phyloP scores from a whole-genome alignment of 148 eudicot genomes.

The Spergularia bocconei region DNA sequence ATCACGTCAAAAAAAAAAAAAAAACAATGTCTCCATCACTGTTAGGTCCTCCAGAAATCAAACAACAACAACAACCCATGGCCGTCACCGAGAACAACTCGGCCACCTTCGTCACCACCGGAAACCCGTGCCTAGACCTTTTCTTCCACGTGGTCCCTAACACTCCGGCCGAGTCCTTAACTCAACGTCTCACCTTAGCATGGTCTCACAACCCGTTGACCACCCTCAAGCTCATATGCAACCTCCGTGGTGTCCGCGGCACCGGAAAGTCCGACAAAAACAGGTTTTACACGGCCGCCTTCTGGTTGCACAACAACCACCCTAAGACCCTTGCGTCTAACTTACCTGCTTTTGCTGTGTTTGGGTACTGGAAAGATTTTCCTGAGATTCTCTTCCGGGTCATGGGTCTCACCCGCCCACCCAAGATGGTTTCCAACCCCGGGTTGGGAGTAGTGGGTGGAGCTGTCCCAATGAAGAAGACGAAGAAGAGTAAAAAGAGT shows the following conservation, averaged over 20 bases:
- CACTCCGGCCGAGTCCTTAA: constrained; percentile 13
- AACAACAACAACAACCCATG: not conserved
- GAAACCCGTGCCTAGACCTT: constrained; percentile 24
- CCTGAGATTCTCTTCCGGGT: constrained; percentile 25
- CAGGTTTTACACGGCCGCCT: constrained; percentile 21
- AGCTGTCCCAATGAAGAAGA: not conserved
- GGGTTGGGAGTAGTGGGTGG: not conserved
- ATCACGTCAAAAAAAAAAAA: too few species aligned
- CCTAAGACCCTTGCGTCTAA: constrained; percentile 27
- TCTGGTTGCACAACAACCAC: constrained; percentile 24
- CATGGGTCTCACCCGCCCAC: constrained; percentile 8
- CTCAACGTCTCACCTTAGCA: not conserved
- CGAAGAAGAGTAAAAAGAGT: not conserved
- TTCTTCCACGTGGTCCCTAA: constrained; percentile 25
- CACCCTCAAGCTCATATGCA: constrained; percentile 27
- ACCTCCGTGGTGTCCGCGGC: constrained; percentile 28
- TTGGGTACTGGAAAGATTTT: constrained; percentile 27
- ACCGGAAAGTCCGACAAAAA: constrained; percentile 23
- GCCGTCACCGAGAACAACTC: constrained; percentile 18
- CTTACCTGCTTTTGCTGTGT: not conserved
- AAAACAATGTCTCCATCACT: too few species aligned
- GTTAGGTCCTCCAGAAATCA: not conserved
- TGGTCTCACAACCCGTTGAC: constrained; percentile 25
- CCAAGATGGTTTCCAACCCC: not conserved
- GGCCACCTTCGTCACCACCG: constrained; percentile 18